These are phyloP conservation scores for Apiotrichum sp. DNA, from an alignment of 1,284 basidiomycete genomes.

Conservation along the genomic window DNA sequence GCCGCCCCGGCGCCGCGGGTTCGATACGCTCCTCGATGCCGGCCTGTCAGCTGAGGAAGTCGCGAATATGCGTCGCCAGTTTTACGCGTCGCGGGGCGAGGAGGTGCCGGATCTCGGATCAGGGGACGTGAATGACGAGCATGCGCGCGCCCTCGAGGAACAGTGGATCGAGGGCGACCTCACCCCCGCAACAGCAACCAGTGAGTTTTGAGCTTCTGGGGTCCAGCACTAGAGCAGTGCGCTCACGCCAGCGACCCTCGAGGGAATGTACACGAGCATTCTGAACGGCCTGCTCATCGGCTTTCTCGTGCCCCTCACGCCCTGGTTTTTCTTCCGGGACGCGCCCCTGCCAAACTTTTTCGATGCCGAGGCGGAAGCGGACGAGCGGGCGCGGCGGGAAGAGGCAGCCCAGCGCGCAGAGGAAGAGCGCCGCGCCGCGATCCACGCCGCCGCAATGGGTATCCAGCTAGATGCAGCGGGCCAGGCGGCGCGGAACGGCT, in stretches of 20 bases:
- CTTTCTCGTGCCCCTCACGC: slow-evolving; percentile 82
- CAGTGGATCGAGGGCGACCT: slow-evolving; percentile 89
- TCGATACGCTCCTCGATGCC: slow-evolving; percentile 75
- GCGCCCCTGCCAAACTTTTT: slow-evolving; percentile 45
- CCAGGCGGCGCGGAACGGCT: neutral
- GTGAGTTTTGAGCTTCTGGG: slow-evolving; percentile 53
- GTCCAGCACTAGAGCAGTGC: slow-evolving; percentile 50
- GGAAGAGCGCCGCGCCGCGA: slow-evolving; percentile 9
- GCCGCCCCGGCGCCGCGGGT: slow-evolving; percentile 74
- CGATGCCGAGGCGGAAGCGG: slow-evolving; percentile 41
- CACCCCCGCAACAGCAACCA: slow-evolving; percentile 46
- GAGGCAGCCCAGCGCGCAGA: slow-evolving; percentile 5
- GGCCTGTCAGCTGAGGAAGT: slow-evolving; percentile 85
- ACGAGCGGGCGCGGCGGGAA: slow-evolving; percentile 8
- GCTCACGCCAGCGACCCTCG: slow-evolving; percentile 25
- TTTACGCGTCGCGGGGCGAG: slow-evolving; percentile 56
- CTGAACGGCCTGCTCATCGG: slow-evolving; percentile 75
- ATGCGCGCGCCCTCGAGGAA: slow-evolving; percentile 80
- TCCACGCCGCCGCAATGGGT: slow-evolving; percentile 10
- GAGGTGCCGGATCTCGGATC: slow-evolving; percentile 41
- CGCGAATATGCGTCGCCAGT: slow-evolving; percentile 74
- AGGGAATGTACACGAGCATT: slow-evolving; percentile 54
- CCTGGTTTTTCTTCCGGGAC: slow-evolving; percentile 74
- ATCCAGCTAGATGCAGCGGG: neutral
- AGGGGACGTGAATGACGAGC: slow-evolving; percentile 59